Percentiles rank a stretch among this genome's conserved stretches.
Conservation (phyloP, 2,329 filamentous ascomycete species). For the Tricladium varicosporioides region DNA sequence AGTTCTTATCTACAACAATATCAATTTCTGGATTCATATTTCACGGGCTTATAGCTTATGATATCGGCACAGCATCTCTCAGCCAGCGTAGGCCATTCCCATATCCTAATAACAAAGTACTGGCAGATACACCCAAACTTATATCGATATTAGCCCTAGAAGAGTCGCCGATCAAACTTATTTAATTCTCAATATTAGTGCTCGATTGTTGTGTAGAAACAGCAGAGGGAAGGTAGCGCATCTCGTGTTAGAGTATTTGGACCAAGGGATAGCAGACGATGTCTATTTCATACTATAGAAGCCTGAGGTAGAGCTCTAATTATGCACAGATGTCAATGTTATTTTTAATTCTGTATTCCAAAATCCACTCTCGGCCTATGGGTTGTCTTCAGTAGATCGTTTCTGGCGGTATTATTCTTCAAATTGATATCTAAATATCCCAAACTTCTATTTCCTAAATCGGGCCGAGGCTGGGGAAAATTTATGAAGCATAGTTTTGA, state of each 20-base stretch:
- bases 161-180: slow-evolving; percentile 21
- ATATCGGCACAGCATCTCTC: slow-evolving; percentile 20
- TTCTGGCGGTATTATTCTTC: no score
- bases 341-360: no score
- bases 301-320: slow-evolving; percentile 12
- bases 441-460: no score
- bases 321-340: no score
- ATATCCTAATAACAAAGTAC: slow-evolving; percentile 4
- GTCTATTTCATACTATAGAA: slow-evolving; percentile 19
- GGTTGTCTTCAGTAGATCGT: no score
- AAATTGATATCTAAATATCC: no score
- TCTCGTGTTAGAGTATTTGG: slow-evolving; percentile 13
- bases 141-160: slow-evolving; percentile 20
- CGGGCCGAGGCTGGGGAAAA: no score
- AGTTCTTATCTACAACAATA: slow-evolving; percentile 10
- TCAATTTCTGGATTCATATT: slow-evolving; percentile 23
- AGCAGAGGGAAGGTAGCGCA: slow-evolving; percentile 13
- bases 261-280: slow-evolving; percentile 18
- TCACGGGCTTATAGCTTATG: slow-evolving; percentile 18
- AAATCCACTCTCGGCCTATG: no score
- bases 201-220: slow-evolving; percentile 7
- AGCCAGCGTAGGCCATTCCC: slow-evolving; percentile 5
- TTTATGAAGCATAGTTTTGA: no score
- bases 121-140: slow-evolving; percentile 16
- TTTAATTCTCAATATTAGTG: slow-evolving; percentile 1